Conservation (phyloP, 208 protist genomes). For the Leishmania tropica region DNA sequence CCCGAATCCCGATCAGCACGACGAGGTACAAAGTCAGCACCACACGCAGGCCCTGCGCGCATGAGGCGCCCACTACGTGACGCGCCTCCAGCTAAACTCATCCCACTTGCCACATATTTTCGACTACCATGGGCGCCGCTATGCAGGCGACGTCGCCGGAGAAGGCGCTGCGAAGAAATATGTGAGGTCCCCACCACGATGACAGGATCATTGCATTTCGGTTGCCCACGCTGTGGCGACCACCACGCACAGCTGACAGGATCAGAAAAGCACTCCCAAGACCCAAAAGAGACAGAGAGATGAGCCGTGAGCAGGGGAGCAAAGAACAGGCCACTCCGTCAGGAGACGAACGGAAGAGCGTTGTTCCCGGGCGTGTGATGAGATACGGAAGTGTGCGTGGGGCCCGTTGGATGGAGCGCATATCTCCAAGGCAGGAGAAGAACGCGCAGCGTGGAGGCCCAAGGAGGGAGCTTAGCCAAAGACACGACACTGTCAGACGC, state of each 20-base stretch:
- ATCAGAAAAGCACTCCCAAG: neutral
- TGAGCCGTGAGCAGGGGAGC: neutral
- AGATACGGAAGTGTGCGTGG: too few relatives aligned
- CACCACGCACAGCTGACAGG: constrained; percentile 27
- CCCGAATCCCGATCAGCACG: constrained; percentile 12
- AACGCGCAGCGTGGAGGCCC: neutral
- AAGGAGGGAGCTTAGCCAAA: neutral
- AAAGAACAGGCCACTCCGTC: neutral
- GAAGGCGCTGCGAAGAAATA: constrained; percentile 30
- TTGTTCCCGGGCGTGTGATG: too few relatives aligned
- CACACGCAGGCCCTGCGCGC: constrained; percentile 23
- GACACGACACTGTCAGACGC: neutral
- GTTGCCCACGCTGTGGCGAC: constrained; percentile 18
- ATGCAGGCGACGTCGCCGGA: constrained; percentile 27
- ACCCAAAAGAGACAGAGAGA: neutral
- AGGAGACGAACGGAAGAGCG: neutral
- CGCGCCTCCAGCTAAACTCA: constrained; percentile 19
- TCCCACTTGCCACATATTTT: constrained; percentile 10
- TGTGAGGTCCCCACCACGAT: neutral
- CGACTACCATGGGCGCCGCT: constrained; percentile 13
- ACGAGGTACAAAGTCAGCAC: constrained; percentile 30
- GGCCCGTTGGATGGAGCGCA: too few relatives aligned
- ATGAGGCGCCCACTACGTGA: constrained; percentile 25
- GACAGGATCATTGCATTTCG: constrained; percentile 32
- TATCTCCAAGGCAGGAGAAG: neutral